Base-by-base conservation (phyloP, 2,329 filamentous ascomycete genomes). In the Colletotrichum tanaceti region DNA sequence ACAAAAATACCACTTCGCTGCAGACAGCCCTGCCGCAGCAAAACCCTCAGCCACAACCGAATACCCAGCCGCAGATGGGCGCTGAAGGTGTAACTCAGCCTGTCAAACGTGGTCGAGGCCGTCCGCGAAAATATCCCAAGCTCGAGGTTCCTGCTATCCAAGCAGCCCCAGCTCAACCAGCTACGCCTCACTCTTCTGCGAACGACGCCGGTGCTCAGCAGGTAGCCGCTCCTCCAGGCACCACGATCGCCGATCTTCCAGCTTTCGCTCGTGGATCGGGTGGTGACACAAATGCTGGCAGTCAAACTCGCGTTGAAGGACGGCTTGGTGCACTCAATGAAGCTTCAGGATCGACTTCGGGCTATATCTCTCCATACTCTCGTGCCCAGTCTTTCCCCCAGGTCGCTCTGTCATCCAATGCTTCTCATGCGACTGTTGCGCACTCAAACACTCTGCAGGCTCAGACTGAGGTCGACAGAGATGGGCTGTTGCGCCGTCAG, bases 121-220 rank as follows among this genome's bases (percentile, higher is more conserved):
- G 66, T 32, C 66, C 66, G 7, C 49, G 66, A n/a, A 69, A 69
- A 50, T 9, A 69, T 9, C 62, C 62, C 18, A 65, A 35, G n/a
- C 55, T 44, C 2, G 50, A 61, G 10, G 43, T 52, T 9, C 24
- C 46, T 20, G 28, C 6, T 28, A 20, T n/a, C 18, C 47, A 44
- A 14, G n/a, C 24, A 28, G 39, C 43, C 11, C 24, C 14, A 28
- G 9, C 20, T 39, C 52, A 54, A n/a, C n/a, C 32, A 24, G 22
- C 4, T 16, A 13, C 18, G 6, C 32, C 38, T 38, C 53, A 28
- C 20, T 13, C 7, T n/a, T 24, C 44, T 50, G 44, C 44, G 24
- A 14, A 22, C 11, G 7, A 46, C 18, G 10, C 24, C 20, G 24
- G 28, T 35, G 2, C 24, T 24, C 14, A 22, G 6, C 14, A 35